These are phyloP conservation scores for Erysimum cheiranthoides DNA, from an alignment of 345 rosid species.

Conservation along the genomic window DNA sequence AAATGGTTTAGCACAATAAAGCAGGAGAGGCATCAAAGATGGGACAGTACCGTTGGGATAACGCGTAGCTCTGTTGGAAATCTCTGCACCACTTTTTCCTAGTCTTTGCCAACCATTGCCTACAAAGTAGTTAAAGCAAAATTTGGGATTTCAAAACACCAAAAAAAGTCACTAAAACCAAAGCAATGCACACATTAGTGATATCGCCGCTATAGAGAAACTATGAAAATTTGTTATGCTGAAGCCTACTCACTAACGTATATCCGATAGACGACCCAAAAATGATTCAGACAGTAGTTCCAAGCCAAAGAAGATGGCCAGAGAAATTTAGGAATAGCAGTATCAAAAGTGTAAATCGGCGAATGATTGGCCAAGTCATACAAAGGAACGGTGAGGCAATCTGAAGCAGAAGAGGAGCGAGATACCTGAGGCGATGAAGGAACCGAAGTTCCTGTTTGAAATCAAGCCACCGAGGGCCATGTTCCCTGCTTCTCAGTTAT, in stretches of 20 bases:
- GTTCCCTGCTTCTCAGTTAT: slow-evolving; percentile 18
- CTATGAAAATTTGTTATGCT: not conserved
- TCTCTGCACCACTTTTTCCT: slow-evolving; percentile 32
- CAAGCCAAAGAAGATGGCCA: too few relatives aligned
- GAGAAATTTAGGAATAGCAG: too few relatives aligned
- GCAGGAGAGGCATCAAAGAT: not conserved
- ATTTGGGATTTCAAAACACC: not conserved
- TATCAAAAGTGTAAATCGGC: too few relatives aligned
- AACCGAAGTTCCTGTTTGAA: slow-evolving; percentile 67
- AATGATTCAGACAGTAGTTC: too few relatives aligned
- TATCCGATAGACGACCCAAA: slow-evolving; percentile 3
- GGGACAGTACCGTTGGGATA: slow-evolving; percentile 37
- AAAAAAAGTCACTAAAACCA: not conserved
- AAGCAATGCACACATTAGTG: slow-evolving; percentile 6
- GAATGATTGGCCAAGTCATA: too few relatives aligned
- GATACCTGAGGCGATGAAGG: slow-evolving; percentile 70
- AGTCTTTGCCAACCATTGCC: slow-evolving; percentile 50
- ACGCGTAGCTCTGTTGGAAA: slow-evolving; percentile 45
- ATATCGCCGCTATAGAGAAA: not conserved
- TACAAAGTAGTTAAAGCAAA: slow-evolving; percentile 35
- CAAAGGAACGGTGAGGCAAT: not conserved
- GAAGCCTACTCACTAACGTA: not conserved
- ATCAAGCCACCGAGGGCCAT: slow-evolving; percentile 88
- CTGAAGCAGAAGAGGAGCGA: not conserved
- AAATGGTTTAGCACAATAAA: slow-evolving; percentile 17